Conservation (phyloP, 371 early-diverging fungal species). For the Aphelidium insulamus region DNA sequence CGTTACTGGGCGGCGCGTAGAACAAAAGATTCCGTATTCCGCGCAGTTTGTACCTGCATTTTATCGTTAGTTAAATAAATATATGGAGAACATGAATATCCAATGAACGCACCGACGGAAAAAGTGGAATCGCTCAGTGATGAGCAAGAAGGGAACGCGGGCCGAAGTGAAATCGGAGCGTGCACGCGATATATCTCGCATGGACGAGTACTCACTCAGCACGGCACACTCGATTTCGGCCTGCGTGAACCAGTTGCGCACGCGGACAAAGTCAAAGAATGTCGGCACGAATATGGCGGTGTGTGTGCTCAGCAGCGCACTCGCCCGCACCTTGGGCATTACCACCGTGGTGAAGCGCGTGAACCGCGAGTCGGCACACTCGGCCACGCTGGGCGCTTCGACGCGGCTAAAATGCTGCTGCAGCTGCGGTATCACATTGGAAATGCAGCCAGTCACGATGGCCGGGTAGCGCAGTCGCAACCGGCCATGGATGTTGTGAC, state of each 20-base stretch:
- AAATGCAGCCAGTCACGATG: conserved; percentile 33
- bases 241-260: conserved; percentile 65
- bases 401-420: conserved; percentile 62
- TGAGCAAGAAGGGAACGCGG: conserved; percentile 43
- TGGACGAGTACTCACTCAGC: conserved; percentile 43
- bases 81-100: background rate
- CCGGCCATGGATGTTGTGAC: conserved; percentile 51
- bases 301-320: conserved; percentile 26
- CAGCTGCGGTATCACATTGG: conserved; percentile 49
- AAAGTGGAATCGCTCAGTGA: conserved; percentile 85
- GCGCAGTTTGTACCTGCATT: conserved; percentile 42
- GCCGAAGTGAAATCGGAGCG: conserved; percentile 60
- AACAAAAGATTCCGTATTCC: conserved; percentile 69
- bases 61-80: background rate
- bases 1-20: conserved; percentile 66
- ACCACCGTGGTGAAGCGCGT: conserved; percentile 58
- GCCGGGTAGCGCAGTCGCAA: conserved; percentile 20
- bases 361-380: conserved; percentile 60
- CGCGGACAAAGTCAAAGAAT: conserved; percentile 85
- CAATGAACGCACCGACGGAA: conserved; percentile 36
- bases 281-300: conserved; percentile 76
- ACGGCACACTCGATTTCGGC: conserved; percentile 42
- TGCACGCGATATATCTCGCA: conserved; percentile 40
- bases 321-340: conserved; percentile 13
- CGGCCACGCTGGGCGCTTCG: conserved; percentile 23